Conservation (phyloP, 2,329 filamentous ascomycete species). For the Nannizzia gypsea region DNA sequence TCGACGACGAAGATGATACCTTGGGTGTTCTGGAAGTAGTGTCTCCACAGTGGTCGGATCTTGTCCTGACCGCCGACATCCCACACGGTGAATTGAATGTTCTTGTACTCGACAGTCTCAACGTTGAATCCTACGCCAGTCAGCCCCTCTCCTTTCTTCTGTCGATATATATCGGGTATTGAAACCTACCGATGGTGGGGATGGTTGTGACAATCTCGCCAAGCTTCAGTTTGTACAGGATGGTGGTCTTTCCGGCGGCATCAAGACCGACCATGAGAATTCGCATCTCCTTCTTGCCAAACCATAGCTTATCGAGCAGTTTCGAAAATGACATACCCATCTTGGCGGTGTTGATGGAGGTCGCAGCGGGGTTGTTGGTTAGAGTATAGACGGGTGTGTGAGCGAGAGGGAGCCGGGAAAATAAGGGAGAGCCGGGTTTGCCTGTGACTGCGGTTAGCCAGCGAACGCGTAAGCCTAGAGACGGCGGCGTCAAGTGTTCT, state of each 20-base stretch:
- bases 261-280: constrained; percentile 99
- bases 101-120: constrained; percentile 99
- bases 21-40: constrained; percentile 99
- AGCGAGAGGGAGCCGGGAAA: too few relatives aligned
- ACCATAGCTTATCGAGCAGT: constrained; percentile 86
- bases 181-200: constrained; percentile 83
- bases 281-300: constrained; percentile 99
- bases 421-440: neutral
- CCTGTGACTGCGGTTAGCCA: neutral
- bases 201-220: constrained; percentile 95
- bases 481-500: neutral
- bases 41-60: constrained; percentile 98
- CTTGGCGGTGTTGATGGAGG: constrained; percentile 36
- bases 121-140: constrained; percentile 76
- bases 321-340: constrained; percentile 99
- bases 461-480: neutral
- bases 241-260: constrained; percentile 99
- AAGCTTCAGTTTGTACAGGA: constrained; percentile 99
- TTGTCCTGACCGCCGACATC: constrained; percentile 99
- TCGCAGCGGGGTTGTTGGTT: constrained; percentile 6
- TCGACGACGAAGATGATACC: constrained; percentile 99
- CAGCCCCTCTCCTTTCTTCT: neutral
- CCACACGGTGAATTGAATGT: constrained; percentile 99
- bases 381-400: neutral
- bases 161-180: neutral